Conservation (phyloP, 257 asterid species). For the Penstemon barbatus region DNA sequence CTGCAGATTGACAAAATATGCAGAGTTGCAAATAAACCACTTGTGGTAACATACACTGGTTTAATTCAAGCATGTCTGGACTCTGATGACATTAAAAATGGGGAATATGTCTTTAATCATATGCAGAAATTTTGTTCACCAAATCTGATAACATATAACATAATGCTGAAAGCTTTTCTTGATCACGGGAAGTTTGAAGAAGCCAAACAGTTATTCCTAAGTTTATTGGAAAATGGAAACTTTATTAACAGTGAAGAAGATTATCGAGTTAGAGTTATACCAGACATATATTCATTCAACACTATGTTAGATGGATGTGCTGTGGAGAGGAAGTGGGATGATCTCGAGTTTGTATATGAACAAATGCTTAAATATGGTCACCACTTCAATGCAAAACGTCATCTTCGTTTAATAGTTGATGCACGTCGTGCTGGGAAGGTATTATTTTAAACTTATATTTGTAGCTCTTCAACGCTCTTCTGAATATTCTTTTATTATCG, state of each 20-base stretch:
- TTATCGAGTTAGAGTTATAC: constrained; percentile 50
- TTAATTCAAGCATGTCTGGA: constrained; percentile 80
- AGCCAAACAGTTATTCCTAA: constrained; percentile 60
- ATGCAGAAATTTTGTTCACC: constrained; percentile 91
- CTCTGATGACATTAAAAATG: constrained; percentile 59
- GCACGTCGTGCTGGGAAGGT: constrained; percentile 87
- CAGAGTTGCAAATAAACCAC: constrained; percentile 86
- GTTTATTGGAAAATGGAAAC: constrained; percentile 53
- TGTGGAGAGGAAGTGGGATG: constrained; percentile 74
- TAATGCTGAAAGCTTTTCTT: constrained; percentile 77
- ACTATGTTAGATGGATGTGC: constrained; percentile 77
- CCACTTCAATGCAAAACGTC: constrained; percentile 82
- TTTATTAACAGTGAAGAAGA: constrained; percentile 42
- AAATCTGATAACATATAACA: constrained; percentile 70
- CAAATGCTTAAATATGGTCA: constrained; percentile 75
- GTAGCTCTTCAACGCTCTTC: background rate
- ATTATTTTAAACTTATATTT: constrained; percentile 8
- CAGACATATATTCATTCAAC: constrained; percentile 82
- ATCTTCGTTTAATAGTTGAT: constrained; percentile 62
- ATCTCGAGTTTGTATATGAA: constrained; percentile 60
- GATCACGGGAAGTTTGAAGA: constrained; percentile 70
- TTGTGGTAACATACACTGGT: constrained; percentile 97
- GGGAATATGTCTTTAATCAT: constrained; percentile 58
- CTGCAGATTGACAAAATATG: constrained; percentile 86
- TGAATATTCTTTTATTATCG: too few relatives aligned